Evolutionary conservation across 306 rosid genomes (phyloP).

Genomic region (Rosa lucieae): DNA sequence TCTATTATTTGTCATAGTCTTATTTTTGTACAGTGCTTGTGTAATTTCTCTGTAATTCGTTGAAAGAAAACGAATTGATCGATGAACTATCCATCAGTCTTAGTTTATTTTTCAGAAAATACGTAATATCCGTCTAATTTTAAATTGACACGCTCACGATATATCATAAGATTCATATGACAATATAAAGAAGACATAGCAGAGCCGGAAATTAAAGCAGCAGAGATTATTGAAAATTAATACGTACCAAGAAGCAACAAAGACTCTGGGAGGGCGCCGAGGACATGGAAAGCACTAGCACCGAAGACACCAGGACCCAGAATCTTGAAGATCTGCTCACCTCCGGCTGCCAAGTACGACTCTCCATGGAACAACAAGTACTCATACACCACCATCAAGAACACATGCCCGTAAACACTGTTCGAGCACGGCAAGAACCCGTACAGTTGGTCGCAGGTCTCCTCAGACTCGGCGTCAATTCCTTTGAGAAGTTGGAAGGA

Average conservation of each 20-base stretch:
- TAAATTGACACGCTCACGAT: background rate
- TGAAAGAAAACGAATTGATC: background rate
- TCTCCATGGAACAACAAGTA: slow-evolving; percentile 57
- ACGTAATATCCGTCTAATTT: background rate
- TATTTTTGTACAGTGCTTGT: background rate
- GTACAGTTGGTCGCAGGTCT: slow-evolving; percentile 47
- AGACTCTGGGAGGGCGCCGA: slow-evolving; percentile 66
- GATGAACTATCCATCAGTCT: background rate
- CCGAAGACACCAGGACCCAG: slow-evolving; percentile 69
- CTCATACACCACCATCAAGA: slow-evolving; percentile 55
- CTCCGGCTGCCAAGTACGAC: slow-evolving; percentile 51
- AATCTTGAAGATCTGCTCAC: slow-evolving; percentile 51
- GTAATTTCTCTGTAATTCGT: background rate
- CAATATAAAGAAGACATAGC: background rate
- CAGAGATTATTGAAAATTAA: background rate
- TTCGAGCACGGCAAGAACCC: slow-evolving; percentile 61
- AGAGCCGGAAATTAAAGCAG: background rate
- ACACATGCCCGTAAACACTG: slow-evolving; percentile 43
- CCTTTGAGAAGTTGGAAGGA: slow-evolving; percentile 12
- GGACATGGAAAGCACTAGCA: slow-evolving; percentile 55
- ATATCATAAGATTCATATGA: background rate
- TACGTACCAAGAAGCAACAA: slow-evolving; percentile 53
- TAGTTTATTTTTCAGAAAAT: background rate
- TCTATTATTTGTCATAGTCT: background rate
- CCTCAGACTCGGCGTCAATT: background rate